These are phyloP conservation scores for Trichoderma sp. DNA, from an alignment of 2,329 filamentous ascomycete species.

Conservation along the genomic window DNA sequence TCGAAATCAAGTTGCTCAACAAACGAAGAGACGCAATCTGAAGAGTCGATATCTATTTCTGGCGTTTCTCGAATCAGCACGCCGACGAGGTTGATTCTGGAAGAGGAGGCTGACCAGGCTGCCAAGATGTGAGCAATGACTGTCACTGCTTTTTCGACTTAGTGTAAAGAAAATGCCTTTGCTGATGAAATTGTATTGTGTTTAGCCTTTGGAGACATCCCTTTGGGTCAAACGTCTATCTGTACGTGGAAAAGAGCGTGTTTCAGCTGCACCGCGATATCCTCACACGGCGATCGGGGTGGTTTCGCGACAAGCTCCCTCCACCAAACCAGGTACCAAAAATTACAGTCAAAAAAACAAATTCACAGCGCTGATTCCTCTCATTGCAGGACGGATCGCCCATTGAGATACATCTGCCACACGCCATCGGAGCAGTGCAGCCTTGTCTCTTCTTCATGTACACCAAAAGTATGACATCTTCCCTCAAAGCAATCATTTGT, in stretches of 20 bases:
- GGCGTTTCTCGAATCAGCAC: slow-evolving; percentile 1
- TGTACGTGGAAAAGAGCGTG: slow-evolving; percentile 25
- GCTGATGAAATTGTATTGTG: not conserved
- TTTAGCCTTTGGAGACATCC: slow-evolving; percentile 33
- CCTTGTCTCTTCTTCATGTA: slow-evolving; percentile 38
- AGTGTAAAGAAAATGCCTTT: not conserved
- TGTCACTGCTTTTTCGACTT: not conserved
- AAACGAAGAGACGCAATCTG: not conserved
- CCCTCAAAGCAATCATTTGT: not conserved
- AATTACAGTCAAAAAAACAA: not conserved
- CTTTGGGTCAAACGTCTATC: slow-evolving; percentile 34
- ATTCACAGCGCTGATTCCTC: not conserved
- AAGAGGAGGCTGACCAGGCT: slow-evolving; percentile 30
- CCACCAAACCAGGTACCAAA: slow-evolving; percentile 27
- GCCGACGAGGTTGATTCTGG: slow-evolving; percentile 25
- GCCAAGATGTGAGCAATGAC: slow-evolving; percentile 25
- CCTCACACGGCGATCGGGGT: slow-evolving; percentile 33
- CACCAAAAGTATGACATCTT: slow-evolving; percentile 32
- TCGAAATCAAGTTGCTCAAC: not conserved
- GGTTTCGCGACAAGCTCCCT: slow-evolving; percentile 35
- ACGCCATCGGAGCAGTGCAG: slow-evolving; percentile 28
- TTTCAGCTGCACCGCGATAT: slow-evolving; percentile 37
- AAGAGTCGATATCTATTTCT: not conserved
- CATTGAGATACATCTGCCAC: slow-evolving; percentile 27
- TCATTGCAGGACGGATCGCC: slow-evolving; percentile 30